phyloP scores from a whole-genome alignment of 2,329 filamentous ascomycete species.

The Blastomyces parvus region DNA sequence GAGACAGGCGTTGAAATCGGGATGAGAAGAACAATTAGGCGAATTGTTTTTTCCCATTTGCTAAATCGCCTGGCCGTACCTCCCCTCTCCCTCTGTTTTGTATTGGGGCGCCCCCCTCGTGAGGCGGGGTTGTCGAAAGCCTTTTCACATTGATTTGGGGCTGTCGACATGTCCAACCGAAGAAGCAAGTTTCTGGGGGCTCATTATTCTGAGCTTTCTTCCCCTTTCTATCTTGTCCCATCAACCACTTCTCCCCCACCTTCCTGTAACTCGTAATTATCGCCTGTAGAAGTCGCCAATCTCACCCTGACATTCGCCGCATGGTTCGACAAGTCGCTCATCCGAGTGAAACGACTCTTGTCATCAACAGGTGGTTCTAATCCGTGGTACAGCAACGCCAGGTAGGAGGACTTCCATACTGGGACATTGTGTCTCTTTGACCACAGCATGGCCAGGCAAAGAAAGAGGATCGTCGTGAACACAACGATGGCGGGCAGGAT shows the following conservation, averaged over 20 bases:
- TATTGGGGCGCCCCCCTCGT: neutral
- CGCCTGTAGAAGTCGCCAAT: neutral
- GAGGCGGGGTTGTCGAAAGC: neutral
- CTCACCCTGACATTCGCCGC: neutral
- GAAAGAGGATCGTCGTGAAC: neutral
- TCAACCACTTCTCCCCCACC: neutral
- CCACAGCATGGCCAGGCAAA: neutral
- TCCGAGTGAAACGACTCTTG: neutral
- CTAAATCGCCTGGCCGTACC: neutral
- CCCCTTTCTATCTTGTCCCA: too few species aligned
- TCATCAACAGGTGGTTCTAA: neutral
- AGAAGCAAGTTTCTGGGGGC: neutral
- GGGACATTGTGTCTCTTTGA: neutral
- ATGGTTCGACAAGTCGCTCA: neutral
- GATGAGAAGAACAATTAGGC: too few species aligned
- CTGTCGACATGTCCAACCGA: neutral
- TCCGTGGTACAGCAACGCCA: constrained; percentile 3
- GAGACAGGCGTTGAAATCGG: neutral
- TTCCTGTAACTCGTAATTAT: neutral
- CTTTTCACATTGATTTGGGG: too few species aligned
- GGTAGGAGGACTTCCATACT: neutral
- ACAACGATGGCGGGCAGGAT: neutral
- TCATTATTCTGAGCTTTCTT: too few species aligned
- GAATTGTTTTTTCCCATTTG: neutral
- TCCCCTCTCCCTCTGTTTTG: neutral